Conservation (phyloP, 179 eudicot genomes). For the Amaranthus tricolor region DNA sequence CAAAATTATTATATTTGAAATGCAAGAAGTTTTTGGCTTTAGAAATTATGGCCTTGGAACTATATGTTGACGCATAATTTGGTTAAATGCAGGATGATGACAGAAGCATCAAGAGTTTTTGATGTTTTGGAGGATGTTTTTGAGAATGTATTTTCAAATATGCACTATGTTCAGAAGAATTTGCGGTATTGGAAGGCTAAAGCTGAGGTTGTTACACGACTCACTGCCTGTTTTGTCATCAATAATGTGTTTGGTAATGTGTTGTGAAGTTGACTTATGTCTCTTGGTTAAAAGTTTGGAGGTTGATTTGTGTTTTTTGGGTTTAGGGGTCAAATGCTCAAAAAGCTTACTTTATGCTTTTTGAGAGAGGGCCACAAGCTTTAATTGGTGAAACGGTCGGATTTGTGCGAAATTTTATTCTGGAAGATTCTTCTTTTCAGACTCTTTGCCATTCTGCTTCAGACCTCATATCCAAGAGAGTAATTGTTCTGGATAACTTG, state of each 20-base stretch:
- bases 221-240: not conserved
- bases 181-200: slow-evolving; percentile 75
- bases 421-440: slow-evolving; percentile 62
- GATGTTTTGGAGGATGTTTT: slow-evolving; percentile 75
- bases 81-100: slow-evolving; percentile 44
- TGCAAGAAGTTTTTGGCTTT: not conserved
- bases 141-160: slow-evolving; percentile 55
- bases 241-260: not conserved
- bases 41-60: not conserved
- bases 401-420: slow-evolving; percentile 53
- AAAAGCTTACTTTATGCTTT: slow-evolving; percentile 77
- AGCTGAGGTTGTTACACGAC: slow-evolving; percentile 62
- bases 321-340: slow-evolving; percentile 70
- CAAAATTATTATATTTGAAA: no score
- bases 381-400: slow-evolving; percentile 58
- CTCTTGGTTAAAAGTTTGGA: no score
- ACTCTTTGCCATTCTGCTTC: slow-evolving; percentile 63
- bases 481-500: slow-evolving; percentile 62
- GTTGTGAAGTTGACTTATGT: not conserved
- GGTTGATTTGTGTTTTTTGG: not conserved
- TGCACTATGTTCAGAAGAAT: slow-evolving; percentile 81
- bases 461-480: slow-evolving; percentile 68
- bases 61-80: not conserved
- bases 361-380: slow-evolving; percentile 88
- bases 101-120: slow-evolving; percentile 55